Conservation (phyloP, 2,329 filamentous ascomycete genomes). For the Pseudogymnoascus sp. region DNA sequence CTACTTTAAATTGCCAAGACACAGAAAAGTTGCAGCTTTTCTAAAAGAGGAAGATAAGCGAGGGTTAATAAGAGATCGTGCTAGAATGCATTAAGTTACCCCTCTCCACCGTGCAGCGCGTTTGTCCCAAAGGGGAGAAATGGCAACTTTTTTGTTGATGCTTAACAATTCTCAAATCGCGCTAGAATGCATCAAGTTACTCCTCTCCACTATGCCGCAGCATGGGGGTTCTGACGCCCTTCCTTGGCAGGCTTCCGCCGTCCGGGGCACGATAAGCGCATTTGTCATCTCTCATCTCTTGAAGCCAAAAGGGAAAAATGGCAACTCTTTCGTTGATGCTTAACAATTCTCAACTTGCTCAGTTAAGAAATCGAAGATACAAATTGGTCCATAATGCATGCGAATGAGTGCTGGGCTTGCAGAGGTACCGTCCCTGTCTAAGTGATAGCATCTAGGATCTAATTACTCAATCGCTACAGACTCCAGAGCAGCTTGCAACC, state of each 20-base stretch:
- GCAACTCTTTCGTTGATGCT: constrained; percentile 15
- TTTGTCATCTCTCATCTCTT: constrained; percentile 7
- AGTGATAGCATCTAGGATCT: constrained; percentile 6
- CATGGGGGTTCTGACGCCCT: not conserved
- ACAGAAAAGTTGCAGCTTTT: constrained; percentile 17
- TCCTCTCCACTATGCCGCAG: no score
- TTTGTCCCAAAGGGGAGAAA: constrained; percentile 14
- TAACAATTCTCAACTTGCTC: constrained; percentile 12
- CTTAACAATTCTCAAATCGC: constrained; percentile 12
- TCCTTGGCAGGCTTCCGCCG: not conserved
- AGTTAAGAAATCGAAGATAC: constrained; percentile 11
- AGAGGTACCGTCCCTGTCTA: constrained; percentile 18
- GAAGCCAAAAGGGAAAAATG: constrained; percentile 12
- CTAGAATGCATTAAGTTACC: constrained; percentile 8
- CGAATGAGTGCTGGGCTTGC: constrained; percentile 20
- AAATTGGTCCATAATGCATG: constrained; percentile 17
- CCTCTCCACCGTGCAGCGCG: constrained; percentile 7
- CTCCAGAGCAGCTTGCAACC: constrained; percentile 18
- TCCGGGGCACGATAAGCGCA: not conserved
- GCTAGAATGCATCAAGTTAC: not conserved
- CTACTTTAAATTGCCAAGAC: constrained; percentile 16
- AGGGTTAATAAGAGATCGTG: constrained; percentile 10
- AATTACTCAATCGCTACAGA: constrained; percentile 17
- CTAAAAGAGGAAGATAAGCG: constrained; percentile 13
- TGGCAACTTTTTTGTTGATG: constrained; percentile 16